Conservation (phyloP, 805 yeast genomes). For the Yarrowia divulgata region DNA sequence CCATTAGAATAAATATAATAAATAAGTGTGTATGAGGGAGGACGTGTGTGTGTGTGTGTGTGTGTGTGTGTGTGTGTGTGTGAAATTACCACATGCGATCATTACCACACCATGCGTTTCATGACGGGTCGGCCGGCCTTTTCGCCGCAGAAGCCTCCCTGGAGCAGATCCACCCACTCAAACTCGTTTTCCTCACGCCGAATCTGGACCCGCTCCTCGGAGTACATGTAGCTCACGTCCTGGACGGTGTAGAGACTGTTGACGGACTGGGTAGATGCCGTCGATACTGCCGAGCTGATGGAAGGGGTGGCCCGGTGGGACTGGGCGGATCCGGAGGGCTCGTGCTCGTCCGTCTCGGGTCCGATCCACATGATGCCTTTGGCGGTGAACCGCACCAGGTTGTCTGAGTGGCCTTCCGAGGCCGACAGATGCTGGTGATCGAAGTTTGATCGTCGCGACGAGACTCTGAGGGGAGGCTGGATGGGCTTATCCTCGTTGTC, state of each 20-base stretch:
- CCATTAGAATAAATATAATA: conserved; percentile 27
- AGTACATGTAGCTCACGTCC: conserved; percentile 31
- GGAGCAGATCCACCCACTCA: conserved; percentile 22
- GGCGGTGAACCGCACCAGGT: conserved; percentile 35
- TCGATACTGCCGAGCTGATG: conserved; percentile 15
- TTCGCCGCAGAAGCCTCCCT: conserved; percentile 34
- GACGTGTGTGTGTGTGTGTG: not conserved
- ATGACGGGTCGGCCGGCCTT: conserved; percentile 34
- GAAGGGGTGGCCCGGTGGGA: conserved; percentile 19
- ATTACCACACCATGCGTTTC: conserved; percentile 33
- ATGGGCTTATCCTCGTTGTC: conserved; percentile 1
- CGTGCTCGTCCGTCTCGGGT: conserved; percentile 22
- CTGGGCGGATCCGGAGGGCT: not conserved
- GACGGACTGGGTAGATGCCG: conserved; percentile 15
- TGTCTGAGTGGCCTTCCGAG: conserved; percentile 9
- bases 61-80: not conserved
- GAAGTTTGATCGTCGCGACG: not conserved
- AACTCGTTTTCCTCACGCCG: not conserved
- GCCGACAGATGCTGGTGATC: not conserved
- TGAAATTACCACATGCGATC: no score
- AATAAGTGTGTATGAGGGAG: not conserved
- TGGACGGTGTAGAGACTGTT: conserved; percentile 34
- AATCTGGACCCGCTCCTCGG: conserved; percentile 24
- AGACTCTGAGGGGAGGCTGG: not conserved
- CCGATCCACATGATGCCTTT: conserved; percentile 38